Percentiles rank a stretch among this genome's conserved stretches.
These are phyloP conservation scores for Rhipidocladum racemiflorum DNA, from an alignment of 176 grass and related monocot species.

Conservation along the genomic window DNA sequence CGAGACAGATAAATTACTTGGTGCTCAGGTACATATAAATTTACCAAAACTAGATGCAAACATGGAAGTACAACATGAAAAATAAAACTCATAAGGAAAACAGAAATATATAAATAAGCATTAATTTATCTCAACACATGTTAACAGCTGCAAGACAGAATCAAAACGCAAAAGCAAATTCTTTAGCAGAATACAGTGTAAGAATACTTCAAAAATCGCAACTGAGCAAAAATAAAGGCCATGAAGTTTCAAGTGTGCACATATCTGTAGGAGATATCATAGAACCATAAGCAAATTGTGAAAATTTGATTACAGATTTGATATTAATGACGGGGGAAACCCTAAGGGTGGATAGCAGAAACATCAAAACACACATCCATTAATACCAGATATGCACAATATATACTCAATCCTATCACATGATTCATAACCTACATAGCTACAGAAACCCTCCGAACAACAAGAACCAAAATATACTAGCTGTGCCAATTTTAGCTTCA, in stretches of 20 bases:
- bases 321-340: not conserved
- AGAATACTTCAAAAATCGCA: not conserved
- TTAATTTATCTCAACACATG: not conserved
- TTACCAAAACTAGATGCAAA: not conserved
- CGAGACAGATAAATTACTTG: not conserved
- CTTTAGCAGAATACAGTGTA: not conserved
- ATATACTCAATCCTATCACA: not conserved
- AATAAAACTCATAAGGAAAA: not conserved
- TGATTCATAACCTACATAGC: not conserved
- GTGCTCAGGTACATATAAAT: not conserved
- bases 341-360: not conserved
- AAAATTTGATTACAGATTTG: not conserved
- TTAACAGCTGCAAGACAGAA: not conserved
- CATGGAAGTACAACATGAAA: slow-evolving; percentile 4
- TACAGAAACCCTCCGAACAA: not conserved
- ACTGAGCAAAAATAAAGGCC: not conserved
- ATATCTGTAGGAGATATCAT: not conserved
- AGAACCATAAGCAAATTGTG: not conserved
- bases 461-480: not conserved
- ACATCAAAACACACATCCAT: not conserved
- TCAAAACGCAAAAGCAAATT: not conserved
- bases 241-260: not conserved
- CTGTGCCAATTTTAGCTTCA: not conserved
- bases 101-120: not conserved
- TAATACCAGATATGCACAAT: not conserved